Conservation (phyloP, 257 asterid genomes). For the Linaria vulgaris region DNA sequence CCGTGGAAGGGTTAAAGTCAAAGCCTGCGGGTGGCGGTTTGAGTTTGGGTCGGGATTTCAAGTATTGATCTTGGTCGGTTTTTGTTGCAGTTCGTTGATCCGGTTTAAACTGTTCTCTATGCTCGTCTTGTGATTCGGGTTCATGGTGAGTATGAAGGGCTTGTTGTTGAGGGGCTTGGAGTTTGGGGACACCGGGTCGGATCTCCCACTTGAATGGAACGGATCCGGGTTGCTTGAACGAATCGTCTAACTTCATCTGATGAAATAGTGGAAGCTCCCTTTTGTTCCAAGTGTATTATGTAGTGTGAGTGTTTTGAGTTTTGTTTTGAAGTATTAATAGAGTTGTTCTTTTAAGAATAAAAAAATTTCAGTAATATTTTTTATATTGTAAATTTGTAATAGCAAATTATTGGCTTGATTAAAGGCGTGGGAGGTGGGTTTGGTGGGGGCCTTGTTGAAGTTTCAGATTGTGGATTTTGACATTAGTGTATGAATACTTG, state of each 20-base stretch:
- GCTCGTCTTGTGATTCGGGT: not conserved
- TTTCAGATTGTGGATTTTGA: not conserved
- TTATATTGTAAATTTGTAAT: not conserved
- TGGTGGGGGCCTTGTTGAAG: constrained; percentile 32
- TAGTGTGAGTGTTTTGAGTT: not conserved
- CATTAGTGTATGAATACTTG: no score
- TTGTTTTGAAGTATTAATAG: constrained; percentile 3
- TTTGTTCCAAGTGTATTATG: not conserved
- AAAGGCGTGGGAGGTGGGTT: constrained; percentile 59
- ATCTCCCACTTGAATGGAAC: constrained; percentile 89
- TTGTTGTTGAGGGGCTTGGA: constrained; percentile 21
- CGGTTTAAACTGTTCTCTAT: not conserved
- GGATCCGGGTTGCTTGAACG: constrained; percentile 67
- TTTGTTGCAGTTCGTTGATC: constrained; percentile 3
- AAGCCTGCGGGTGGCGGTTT: constrained; percentile 68
- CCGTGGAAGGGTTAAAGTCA: constrained; percentile 29
- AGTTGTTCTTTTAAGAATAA: not conserved
- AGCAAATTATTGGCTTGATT: constrained; percentile 45
- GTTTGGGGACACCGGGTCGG: constrained; percentile 83
- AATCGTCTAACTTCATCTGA: constrained; percentile 46
- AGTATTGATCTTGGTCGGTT: constrained; percentile 15
- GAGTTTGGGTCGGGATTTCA: constrained; percentile 41
- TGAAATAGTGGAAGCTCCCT: not conserved
- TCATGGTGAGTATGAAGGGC: not conserved
- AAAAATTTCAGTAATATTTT: not conserved